Conservation (phyloP, 371 early-diverging fungal species). For the Synchytrium microbalum region DNA sequence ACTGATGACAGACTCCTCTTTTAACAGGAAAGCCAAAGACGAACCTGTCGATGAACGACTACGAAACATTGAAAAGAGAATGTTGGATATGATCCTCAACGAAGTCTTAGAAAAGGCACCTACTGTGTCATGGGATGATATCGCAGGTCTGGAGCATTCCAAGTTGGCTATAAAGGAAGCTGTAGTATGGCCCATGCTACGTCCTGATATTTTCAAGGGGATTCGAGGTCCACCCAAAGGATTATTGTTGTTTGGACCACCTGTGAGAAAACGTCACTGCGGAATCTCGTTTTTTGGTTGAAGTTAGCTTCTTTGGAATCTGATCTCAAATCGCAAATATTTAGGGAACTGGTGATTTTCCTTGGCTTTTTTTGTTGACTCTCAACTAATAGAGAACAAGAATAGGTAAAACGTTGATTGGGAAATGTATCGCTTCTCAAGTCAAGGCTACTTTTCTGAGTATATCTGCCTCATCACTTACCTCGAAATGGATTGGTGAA, state of each 20-base stretch:
- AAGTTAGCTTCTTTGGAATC: too few relatives aligned
- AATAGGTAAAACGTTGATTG: slow-evolving; percentile 85
- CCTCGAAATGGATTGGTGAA: slow-evolving; percentile 93
- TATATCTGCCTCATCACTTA: slow-evolving; percentile 81
- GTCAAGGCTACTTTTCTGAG: slow-evolving; percentile 84
- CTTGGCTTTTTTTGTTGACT: slow-evolving; percentile 3
- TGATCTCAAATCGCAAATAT: too few relatives aligned
- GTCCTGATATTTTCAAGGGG: slow-evolving; percentile 85
- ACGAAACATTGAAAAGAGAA: slow-evolving; percentile 64
- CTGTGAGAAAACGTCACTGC: too few relatives aligned
- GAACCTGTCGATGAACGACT: slow-evolving; percentile 45
- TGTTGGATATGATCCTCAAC: slow-evolving; percentile 72
- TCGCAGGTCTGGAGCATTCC: slow-evolving; percentile 83
- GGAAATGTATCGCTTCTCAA: slow-evolving; percentile 84
- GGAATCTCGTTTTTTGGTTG: too few relatives aligned
- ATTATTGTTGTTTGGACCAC: slow-evolving; percentile 74
- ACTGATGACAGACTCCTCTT: too few relatives aligned
- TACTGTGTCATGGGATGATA: slow-evolving; percentile 62
- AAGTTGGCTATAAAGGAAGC: slow-evolving; percentile 75
- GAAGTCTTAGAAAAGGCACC: slow-evolving; percentile 42
- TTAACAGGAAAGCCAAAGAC: not conserved
- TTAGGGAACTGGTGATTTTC: too few relatives aligned
- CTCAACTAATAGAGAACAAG: slow-evolving; percentile 25
- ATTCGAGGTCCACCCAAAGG: slow-evolving; percentile 78
- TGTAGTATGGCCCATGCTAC: slow-evolving; percentile 81